Evolutionary conservation across 2,329 filamentous ascomycete genomes (phyloP).

Genomic region (Cordyceps fumosorosea): DNA sequence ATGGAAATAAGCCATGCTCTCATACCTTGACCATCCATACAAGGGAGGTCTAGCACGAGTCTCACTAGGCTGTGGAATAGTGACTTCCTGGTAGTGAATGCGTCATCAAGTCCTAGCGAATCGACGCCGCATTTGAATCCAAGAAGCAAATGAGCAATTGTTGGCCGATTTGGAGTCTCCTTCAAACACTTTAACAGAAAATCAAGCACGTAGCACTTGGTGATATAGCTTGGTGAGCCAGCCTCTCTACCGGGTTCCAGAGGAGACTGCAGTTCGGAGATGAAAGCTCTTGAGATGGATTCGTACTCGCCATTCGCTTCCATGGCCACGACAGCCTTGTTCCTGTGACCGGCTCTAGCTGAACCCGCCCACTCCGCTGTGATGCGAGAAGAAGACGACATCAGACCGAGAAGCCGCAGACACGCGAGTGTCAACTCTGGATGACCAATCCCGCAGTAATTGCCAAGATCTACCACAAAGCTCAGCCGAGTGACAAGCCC

Average conservation of each 20-base stretch:
- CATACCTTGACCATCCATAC: constrained; percentile 54
- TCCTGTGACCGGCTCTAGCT: constrained; percentile 58
- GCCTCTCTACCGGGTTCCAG: constrained; percentile 69
- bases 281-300: constrained; percentile 68
- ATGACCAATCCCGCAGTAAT: constrained; percentile 81
- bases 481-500: constrained; percentile 74
- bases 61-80: constrained; percentile 77
- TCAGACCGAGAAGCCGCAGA: constrained; percentile 74
- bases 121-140: constrained; percentile 76
- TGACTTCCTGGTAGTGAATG: constrained; percentile 66
- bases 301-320: constrained; percentile 75
- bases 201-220: constrained; percentile 78
- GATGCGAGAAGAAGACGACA: constrained; percentile 77
- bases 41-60: constrained; percentile 63
- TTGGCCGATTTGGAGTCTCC: constrained; percentile 69
- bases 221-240: constrained; percentile 65
- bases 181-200: constrained; percentile 77
- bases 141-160: constrained; percentile 82
- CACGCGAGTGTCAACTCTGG: constrained; percentile 73
- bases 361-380: constrained; percentile 61
- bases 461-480: constrained; percentile 74
- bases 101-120: constrained; percentile 60
- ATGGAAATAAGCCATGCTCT: constrained; percentile 62
- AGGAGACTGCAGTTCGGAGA: constrained; percentile 58
- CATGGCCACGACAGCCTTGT: constrained; percentile 82